Evolutionary conservation across 352 stramenopile species (phyloP).

Genomic region (Discostella stelligera): DNA sequence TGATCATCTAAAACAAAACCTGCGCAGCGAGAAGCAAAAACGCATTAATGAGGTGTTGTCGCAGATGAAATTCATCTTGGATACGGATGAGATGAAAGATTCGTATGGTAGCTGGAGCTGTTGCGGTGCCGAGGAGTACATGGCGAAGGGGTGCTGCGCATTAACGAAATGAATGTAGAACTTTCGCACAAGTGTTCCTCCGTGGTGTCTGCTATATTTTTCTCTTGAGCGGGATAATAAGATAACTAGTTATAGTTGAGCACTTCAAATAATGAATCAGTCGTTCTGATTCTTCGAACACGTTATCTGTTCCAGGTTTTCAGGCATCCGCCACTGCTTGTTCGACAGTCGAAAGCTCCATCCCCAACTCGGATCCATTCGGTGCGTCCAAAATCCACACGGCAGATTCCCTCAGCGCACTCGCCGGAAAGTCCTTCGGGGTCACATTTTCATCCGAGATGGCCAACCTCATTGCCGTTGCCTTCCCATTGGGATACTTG

Average conservation of each 20-base stretch:
- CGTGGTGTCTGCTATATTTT: neutral
- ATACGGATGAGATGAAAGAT: conserved; percentile 62
- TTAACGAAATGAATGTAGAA: neutral
- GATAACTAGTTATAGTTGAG: too few relatives aligned
- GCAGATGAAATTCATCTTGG: conserved; percentile 77
- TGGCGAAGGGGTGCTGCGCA: conserved; percentile 24
- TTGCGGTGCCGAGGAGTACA: conserved; percentile 52
- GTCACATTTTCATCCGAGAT: conserved; percentile 64
- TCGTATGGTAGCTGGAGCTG: conserved; percentile 59
- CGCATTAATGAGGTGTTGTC: conserved; percentile 57
- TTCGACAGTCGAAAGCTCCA: conserved; percentile 36
- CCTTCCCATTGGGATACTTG: conserved; percentile 80
- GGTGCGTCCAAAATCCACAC: conserved; percentile 74
- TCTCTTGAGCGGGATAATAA: neutral
- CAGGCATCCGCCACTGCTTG: conserved; percentile 38
- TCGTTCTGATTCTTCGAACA: neutral
- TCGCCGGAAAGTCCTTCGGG: conserved; percentile 63
- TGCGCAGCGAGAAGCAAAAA: conserved; percentile 69
- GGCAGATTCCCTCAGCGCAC: conserved; percentile 56
- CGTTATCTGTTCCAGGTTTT: neutral
- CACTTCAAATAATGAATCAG: neutral
- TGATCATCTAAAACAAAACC: conserved; percentile 65
- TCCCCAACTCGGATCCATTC: conserved; percentile 52
- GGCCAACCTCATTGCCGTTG: conserved; percentile 63
- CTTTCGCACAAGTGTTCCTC: neutral